These are phyloP conservation scores for Phytophthora niederhauseri DNA, from an alignment of 352 stramenopile species.

Conservation along the genomic window DNA sequence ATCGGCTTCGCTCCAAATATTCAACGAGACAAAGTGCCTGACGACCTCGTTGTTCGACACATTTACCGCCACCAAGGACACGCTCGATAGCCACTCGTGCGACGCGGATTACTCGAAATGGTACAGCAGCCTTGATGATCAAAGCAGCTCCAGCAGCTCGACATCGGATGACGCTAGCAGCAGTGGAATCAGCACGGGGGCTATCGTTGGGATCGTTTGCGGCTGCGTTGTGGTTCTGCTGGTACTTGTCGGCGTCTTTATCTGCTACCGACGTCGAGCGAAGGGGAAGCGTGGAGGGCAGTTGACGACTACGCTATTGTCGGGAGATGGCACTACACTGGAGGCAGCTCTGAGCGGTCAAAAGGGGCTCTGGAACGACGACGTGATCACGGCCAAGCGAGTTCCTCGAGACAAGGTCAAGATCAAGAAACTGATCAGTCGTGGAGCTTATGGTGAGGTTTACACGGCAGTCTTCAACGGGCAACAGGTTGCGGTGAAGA, in stretches of 20 bases:
- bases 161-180: background rate
- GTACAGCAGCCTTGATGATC: constrained; percentile 29
- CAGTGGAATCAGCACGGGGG: background rate
- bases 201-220: constrained; percentile 15
- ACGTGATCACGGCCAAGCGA: constrained; percentile 39
- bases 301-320: background rate
- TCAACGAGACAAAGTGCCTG: constrained; percentile 7
- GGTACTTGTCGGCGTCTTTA: background rate
- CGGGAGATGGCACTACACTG: background rate
- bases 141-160: background rate
- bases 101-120: constrained; percentile 17
- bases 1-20: constrained; percentile 22
- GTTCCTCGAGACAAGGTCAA: constrained; percentile 39
- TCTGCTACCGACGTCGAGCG: constrained; percentile 4
- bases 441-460: constrained; percentile 49
- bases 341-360: constrained; percentile 16
- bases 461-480: constrained; percentile 38
- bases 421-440: constrained; percentile 31
- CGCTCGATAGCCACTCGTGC: constrained; percentile 15
- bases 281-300: constrained; percentile 4
- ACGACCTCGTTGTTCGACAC: constrained; percentile 9
- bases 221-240: constrained; percentile 1
- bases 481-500: constrained; percentile 51
- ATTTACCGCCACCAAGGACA: constrained; percentile 1
- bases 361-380: constrained; percentile 37